Conservation (phyloP, 352 stramenopile genomes). For the Paralagenidium karlingii region DNA sequence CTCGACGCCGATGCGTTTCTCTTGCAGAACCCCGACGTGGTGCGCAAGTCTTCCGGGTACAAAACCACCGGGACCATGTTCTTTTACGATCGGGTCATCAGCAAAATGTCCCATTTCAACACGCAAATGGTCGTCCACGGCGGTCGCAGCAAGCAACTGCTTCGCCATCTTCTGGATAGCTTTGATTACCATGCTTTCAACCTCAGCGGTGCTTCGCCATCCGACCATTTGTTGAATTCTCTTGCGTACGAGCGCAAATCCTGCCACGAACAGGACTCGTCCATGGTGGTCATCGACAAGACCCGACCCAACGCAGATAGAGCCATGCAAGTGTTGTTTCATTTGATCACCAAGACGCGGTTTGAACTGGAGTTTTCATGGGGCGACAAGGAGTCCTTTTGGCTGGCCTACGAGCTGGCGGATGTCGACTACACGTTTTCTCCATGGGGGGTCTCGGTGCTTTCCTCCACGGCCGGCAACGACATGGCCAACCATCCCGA, state of each 20-base stretch:
- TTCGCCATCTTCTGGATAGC: slow-evolving; percentile 21
- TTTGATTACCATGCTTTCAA: slow-evolving; percentile 34
- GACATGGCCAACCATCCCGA: slow-evolving; percentile 38
- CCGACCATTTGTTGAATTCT: slow-evolving; percentile 20
- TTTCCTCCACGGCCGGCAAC: slow-evolving; percentile 26
- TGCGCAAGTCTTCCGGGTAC: slow-evolving; percentile 18
- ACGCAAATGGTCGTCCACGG: slow-evolving; percentile 10
- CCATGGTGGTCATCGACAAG: slow-evolving; percentile 37
- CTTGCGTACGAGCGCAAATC: slow-evolving; percentile 22
- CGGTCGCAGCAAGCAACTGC: slow-evolving; percentile 9
- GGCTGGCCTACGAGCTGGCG: slow-evolving; percentile 9
- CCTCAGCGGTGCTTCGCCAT: slow-evolving; percentile 12
- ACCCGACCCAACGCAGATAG: slow-evolving; percentile 11
- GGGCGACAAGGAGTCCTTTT: slow-evolving; percentile 45
- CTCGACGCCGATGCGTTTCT: slow-evolving; percentile 9
- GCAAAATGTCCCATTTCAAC: slow-evolving; percentile 16
- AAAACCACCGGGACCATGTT: slow-evolving; percentile 33
- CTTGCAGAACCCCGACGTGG: slow-evolving; percentile 1
- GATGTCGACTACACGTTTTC: slow-evolving; percentile 45
- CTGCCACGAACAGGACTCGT: slow-evolving; percentile 44
- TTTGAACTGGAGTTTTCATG: slow-evolving; percentile 36
- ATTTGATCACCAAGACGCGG: slow-evolving; percentile 24
- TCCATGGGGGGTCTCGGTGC: slow-evolving; percentile 35
- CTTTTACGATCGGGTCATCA: slow-evolving; percentile 43
- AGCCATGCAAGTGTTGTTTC: slow-evolving; percentile 23